Percentiles rank a stretch among this genome's conserved stretches.
phyloP scores from a whole-genome alignment of 371 early-diverging fungal genomes.

The Mortierella polycephala region DNA sequence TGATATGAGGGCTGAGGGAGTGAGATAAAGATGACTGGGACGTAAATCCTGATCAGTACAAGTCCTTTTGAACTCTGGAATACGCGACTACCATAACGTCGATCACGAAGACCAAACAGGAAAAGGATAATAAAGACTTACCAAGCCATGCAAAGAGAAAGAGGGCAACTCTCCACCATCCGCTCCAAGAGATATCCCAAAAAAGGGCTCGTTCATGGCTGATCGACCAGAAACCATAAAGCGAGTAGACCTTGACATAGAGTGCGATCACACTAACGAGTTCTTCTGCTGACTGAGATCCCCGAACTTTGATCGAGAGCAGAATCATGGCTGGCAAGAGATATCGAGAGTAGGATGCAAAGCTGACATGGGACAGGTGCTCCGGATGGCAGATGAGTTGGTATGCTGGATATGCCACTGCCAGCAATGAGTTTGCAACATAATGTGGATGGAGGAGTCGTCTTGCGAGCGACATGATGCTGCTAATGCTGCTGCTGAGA shows the following conservation, averaged over 20 bases:
- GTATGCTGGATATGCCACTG: conserved; percentile 27
- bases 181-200: conserved; percentile 36
- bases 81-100: background rate
- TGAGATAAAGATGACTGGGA: conserved; percentile 59
- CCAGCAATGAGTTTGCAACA: conserved; percentile 56
- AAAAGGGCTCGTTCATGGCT: conserved; percentile 8
- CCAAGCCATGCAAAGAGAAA: conserved; percentile 62
- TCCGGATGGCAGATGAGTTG: conserved; percentile 47
- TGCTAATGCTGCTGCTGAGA: too few relatives aligned
- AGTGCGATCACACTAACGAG: conserved; percentile 64
- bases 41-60: too few relatives aligned
- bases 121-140: conserved; percentile 29
- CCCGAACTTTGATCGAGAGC: conserved; percentile 33
- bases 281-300: conserved; percentile 64
- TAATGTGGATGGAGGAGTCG: conserved; percentile 67
- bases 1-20: conserved; percentile 70
- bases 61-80: background rate
- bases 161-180: conserved; percentile 49
- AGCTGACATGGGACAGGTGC: conserved; percentile 4
- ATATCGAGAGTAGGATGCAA: conserved; percentile 38
- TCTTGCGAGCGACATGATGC: conserved; percentile 41
- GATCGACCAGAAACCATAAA: conserved; percentile 56
- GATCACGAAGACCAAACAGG: background rate
- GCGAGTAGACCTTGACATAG: conserved; percentile 63
- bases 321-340: conserved; percentile 31